Percentiles rank a stretch among this genome's conserved stretches.
These are phyloP conservation scores for Takashimella koratensis DNA, from an alignment of 1,284 basidiomycete genomes.

Conservation along the genomic window DNA sequence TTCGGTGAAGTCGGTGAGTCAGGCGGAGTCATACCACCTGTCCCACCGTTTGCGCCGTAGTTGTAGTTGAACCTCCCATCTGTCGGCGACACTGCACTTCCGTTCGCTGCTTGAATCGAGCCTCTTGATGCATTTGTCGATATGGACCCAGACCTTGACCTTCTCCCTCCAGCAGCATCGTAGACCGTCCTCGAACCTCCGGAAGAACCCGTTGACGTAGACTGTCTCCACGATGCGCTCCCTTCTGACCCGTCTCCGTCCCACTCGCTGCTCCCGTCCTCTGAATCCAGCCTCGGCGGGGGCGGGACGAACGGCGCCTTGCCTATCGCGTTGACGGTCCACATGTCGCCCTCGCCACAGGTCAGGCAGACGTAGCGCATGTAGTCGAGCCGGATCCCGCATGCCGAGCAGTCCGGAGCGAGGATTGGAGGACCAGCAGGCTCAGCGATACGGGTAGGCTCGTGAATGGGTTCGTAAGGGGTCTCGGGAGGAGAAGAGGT, in stretches of 20 bases:
- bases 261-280: not conserved
- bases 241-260: not conserved
- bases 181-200: conserved; percentile 25
- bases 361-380: conserved; percentile 82
- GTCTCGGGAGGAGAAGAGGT: conserved; percentile 11
- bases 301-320: conserved; percentile 24
- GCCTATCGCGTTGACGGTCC: conserved; percentile 33
- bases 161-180: conserved; percentile 4
- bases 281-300: not conserved
- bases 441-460: conserved; percentile 54
- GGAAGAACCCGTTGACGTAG: conserved; percentile 1
- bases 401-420: conserved; percentile 75
- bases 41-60: conserved; percentile 8
- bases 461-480: conserved; percentile 51
- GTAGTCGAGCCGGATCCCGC: conserved; percentile 65
- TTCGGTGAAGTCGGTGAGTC: conserved; percentile 7
- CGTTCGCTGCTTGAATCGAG: conserved; percentile 14
- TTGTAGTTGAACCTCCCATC: conserved; percentile 1
- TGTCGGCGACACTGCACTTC: conserved; percentile 18
- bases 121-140: conserved; percentile 20
- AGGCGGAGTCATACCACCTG: conserved; percentile 9
- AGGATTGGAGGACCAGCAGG: conserved; percentile 56
- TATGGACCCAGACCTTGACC: conserved; percentile 20
- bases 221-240: not conserved
- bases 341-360: conserved; percentile 64